Conservation (phyloP, 257 asterid species). For the Solanum gracilifrons region DNA sequence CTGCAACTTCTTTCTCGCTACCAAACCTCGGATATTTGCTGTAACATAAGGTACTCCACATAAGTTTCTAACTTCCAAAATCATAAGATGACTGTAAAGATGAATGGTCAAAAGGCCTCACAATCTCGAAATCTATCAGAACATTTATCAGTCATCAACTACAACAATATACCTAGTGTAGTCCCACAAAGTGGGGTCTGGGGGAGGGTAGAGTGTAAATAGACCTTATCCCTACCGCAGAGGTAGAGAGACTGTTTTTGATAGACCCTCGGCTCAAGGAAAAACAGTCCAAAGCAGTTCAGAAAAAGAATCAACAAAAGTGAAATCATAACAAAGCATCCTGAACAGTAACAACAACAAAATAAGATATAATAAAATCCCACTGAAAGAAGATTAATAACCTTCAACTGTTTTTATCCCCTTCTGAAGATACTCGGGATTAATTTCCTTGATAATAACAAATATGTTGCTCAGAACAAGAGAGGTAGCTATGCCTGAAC, state of each 20-base stretch:
- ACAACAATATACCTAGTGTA: neutral
- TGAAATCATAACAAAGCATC: neutral
- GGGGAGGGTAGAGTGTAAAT: neutral
- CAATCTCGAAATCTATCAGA: neutral
- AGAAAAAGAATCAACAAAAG: neutral
- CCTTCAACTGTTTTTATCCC: conserved; percentile 82
- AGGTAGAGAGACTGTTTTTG: neutral
- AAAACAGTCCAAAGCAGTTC: neutral
- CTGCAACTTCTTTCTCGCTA: conserved; percentile 59
- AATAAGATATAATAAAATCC: neutral
- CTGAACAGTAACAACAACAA: neutral
- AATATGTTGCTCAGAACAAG: conserved; percentile 49
- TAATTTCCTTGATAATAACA: conserved; percentile 83
- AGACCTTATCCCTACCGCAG: neutral
- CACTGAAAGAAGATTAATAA: conserved; percentile 2
- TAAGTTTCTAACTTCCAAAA: neutral
- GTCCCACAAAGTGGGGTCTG: neutral
- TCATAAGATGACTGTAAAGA: neutral
- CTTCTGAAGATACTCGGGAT: conserved; percentile 74
- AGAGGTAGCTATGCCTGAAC: conserved; percentile 96
- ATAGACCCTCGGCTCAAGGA: neutral
- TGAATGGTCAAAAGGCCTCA: neutral
- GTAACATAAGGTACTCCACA: conserved; percentile 13
- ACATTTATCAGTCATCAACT: neutral
- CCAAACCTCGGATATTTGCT: conserved; percentile 69